Evolutionary conservation across 176 grass and related monocot genomes (phyloP), one percentile per base, ranked within the genome.

Genomic region (Triticum dicoccoides): DNA sequence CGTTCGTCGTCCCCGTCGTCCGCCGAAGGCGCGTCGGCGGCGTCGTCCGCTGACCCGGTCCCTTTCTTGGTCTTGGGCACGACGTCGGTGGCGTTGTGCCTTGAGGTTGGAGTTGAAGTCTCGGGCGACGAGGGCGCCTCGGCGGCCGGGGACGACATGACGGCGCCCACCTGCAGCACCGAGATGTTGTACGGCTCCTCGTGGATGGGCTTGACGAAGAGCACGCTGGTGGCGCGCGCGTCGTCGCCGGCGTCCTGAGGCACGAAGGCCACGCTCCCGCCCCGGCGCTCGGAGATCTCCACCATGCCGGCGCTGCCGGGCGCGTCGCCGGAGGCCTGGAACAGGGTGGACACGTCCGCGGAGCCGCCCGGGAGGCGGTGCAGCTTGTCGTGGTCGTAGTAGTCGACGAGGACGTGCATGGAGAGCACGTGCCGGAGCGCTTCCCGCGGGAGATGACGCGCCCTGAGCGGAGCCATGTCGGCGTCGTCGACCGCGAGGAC

Each of bases 361-460:
- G 88, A 82, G 44, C 83, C 85, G 65, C 88, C 83, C 3, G 85
- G 67, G 76, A 97, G 87, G 29, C 80, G 71, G 65, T 87, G 89
- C 45, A 97, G 90, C 83, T 97, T 97, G n/a, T 73, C 77, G 32
- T 77, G 87, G 65, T 91, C 92, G 77, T 84, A 94, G 88, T 90
- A 97, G 84, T 97, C 92, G 17, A 94, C 89, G 37, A 94, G 76
- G 78, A 92, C 80, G 85, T 97, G 94, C 54, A 97, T 69, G 5
- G 89, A 84, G 76, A 94, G 87, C 49, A 94, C 88, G 69, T 92
- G 85, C n/a, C 85, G 86, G 65, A 97, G 80, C 11, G 83, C 51
- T 25, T 81, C 78, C 5, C 79, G 69, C 18, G 95, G 58, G 41
- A 92, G 88, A 6, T 69, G 33, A 2, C 78, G 62, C 8, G 68